phyloP scores from a whole-genome alignment of 768 basidiomycete genomes.

The Boletus edulis region DNA sequence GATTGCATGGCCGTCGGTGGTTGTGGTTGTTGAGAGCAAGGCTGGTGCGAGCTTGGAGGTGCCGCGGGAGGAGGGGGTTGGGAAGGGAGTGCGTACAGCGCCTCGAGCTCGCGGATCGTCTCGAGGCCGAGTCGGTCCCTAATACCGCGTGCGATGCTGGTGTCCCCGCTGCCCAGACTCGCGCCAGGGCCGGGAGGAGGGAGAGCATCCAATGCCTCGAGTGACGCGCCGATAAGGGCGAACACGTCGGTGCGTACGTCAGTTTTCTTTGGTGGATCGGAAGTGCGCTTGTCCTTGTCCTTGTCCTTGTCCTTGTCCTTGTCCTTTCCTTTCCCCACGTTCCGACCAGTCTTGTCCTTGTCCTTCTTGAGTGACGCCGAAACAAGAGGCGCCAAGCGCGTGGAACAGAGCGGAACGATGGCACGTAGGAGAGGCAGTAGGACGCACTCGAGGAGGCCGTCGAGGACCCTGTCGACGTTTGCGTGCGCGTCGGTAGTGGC shows the following conservation, averaged over 20 bases:
- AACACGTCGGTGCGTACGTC: slow-evolving; percentile 24
- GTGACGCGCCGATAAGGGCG: slow-evolving; percentile 20
- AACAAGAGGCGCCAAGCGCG: slow-evolving; percentile 14
- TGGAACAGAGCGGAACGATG: slow-evolving; percentile 18
- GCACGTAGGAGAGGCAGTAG: slow-evolving; percentile 21
- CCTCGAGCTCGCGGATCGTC: slow-evolving; percentile 25
- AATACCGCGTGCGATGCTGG: slow-evolving; percentile 6
- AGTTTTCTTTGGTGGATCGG: background rate
- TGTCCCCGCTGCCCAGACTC: background rate
- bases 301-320: slow-evolving; percentile 3
- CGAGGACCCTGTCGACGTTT: slow-evolving; percentile 12
- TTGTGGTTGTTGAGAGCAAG: background rate
- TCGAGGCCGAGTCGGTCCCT: slow-evolving; percentile 28
- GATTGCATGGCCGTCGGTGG: background rate
- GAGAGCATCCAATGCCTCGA: slow-evolving; percentile 19
- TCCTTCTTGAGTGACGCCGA: slow-evolving; percentile 3
- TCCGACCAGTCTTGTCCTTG: slow-evolving; percentile 1
- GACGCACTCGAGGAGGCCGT: slow-evolving; percentile 18
- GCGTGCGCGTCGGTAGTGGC: background rate
- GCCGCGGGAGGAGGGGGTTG: background rate
- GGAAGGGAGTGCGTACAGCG: slow-evolving; percentile 9
- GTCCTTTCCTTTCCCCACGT: background rate
- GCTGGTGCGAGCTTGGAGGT: background rate
- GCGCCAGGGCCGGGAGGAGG: background rate
- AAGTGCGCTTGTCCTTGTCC: background rate